These are phyloP conservation scores for Punica granatum DNA, from an alignment of 345 rosid genomes.

Conservation along the genomic window DNA sequence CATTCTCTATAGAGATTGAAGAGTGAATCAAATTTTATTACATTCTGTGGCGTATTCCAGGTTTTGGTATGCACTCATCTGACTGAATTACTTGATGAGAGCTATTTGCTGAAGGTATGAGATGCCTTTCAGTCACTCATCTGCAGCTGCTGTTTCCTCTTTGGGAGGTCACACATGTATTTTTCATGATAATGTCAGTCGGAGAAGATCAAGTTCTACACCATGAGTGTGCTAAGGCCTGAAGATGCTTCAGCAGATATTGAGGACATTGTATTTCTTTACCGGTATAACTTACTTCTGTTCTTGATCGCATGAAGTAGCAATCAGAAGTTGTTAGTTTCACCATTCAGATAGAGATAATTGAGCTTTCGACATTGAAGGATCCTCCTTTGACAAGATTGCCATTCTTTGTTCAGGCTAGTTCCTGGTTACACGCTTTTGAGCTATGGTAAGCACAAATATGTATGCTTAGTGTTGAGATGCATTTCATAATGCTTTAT, in stretches of 20 bases:
- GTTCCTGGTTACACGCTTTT: constrained; percentile 75
- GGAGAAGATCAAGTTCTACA: constrained; percentile 67
- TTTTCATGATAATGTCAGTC: constrained; percentile 37
- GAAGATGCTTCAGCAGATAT: constrained; percentile 37
- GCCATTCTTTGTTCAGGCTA: constrained; percentile 38
- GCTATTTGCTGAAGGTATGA: constrained; percentile 62
- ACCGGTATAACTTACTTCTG: constrained; percentile 42
- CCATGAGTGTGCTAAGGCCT: constrained; percentile 89
- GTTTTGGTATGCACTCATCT: constrained; percentile 88
- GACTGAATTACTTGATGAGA: constrained; percentile 66
- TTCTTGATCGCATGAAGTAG: background rate
- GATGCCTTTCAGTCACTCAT: constrained; percentile 9
- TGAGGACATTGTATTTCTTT: constrained; percentile 82
- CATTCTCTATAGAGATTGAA: too few species aligned
- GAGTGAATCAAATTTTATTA: background rate
- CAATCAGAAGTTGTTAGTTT: background rate
- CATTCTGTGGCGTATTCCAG: constrained; percentile 25
- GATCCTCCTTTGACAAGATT: background rate
- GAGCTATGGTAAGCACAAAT: constrained; percentile 64
- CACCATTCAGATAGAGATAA: background rate
- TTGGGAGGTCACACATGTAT: constrained; percentile 1
- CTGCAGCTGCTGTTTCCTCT: constrained; percentile 1
- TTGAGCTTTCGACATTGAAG: background rate
- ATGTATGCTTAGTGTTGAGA: constrained; percentile 1
- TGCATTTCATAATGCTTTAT: constrained; percentile 9